Evolutionary conservation across 2,329 filamentous ascomycete species (phyloP), one percentile per base, ranked within the genome.

Genomic region (Exophiala dermatitidis): DNA sequence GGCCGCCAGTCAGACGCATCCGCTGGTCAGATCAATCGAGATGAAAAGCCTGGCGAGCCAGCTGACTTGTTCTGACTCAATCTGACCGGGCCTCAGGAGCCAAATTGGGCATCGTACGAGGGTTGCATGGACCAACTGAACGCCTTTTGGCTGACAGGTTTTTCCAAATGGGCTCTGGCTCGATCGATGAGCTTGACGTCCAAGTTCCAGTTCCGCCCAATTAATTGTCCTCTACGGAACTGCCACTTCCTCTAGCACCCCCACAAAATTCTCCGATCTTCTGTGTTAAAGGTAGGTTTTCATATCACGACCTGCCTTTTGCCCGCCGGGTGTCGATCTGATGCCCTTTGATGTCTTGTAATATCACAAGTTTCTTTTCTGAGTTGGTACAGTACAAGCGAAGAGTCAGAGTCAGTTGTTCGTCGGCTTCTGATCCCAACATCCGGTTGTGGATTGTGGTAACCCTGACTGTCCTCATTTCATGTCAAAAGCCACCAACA

Each of bases 191-290:
- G 12, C 28, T 12, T 41, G 28, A 31, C 9, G 29, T 29, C 42
- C 33, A 7, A 7, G n/a, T 36, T 32, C 43, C 48, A 31, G 37
- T 36, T 26, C 19, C 33, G 44, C 42, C 49, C 54, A 56, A 53
- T 56, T 32, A 47, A 47, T 31, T 19, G 19, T 19, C 29, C 28
- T 26, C 31, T 19, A 10, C 28, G 28, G 7, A 31, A 41, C 50
- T 19, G 50, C 50, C 50, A 51, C 48, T n/a, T 48, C 56, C 53
- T 19, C 19, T 19, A 19, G 56, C 53, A 58, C 56, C 56, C 19
- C 56, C 56, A 53, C 56, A 58, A 58, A 50, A 29, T 47, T 34
- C 47, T 34, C 29, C 32, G 26, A 12, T 30, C 28, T 38, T 9
- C 41, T 31, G 4, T 32, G 46, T 10, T 46, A 43, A 32, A 42